Base-by-base conservation (phyloP, 306 rosid species). In the Hippophae tibetana region DNA sequence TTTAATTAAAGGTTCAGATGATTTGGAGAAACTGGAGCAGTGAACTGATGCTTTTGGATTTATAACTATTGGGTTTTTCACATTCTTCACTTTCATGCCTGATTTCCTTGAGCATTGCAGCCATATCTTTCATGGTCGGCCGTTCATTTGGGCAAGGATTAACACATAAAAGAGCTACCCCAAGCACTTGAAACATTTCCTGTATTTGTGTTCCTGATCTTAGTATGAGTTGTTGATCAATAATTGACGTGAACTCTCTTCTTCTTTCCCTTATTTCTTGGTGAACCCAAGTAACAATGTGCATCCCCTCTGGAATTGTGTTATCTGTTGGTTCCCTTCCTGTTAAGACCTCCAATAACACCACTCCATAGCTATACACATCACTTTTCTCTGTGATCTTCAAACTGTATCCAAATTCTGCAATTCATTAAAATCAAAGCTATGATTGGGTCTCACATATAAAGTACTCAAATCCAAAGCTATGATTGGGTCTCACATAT, bases 351-450 rank as follows among this genome's bases (percentile, higher is more conserved):
- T 90, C 97, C 13, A 90, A 74, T 11, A 90, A 82, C 64, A 90
- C 89, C 44, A 90, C 92, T 5, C 97, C 97, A 14, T 79, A 90
- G 74, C 97, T 90, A 54, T 90, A 90, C 66, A 90, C 97, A 69
- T 90, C 97, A 62, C 97, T 87, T 67, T 87, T 90, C 72, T 79
- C 96, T 56, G 97, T 90, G 87, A 90, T 87, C 81, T 86, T 83
- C 74, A 81, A 71, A 72, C 94, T 90, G 81, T 90, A 90, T 68
- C 96, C 97, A 72, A 87, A 87, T 65, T 90, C 97, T 90, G 95
- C 81, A 84, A 46, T 74, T 76, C 44, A 10, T 63, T 12, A 61
- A 26, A 67, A 57, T n/a, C 12, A 7, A 13, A 47, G 54, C 45
- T 42, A 43, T 60, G 46, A 44, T 67, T 26, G 5, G 6, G 27